A percentile compares a stretch with the other conserved stretches of the same genome.
These are phyloP conservation scores for Nicotiana knightiana DNA, from an alignment of 257 asterid species.

Conservation along the genomic window DNA sequence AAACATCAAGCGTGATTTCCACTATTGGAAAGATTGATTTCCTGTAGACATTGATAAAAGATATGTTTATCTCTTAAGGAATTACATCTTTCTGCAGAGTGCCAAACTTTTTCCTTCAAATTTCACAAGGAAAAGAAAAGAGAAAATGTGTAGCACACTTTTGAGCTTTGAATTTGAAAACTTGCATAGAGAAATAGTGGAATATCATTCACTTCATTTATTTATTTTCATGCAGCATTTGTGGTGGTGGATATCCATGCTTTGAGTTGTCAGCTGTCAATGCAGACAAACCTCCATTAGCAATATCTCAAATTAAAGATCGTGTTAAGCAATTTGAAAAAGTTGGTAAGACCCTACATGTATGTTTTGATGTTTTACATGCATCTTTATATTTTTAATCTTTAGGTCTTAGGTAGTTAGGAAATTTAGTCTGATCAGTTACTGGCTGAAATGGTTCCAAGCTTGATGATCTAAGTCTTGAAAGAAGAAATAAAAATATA, in stretches of 20 bases:
- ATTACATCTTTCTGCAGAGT: neutral
- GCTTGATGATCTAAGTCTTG: neutral
- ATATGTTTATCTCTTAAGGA: neutral
- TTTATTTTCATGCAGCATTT: slow-evolving; percentile 55
- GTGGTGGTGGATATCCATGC: slow-evolving; percentile 91
- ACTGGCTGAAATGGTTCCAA: neutral
- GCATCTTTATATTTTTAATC: neutral
- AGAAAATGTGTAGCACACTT: neutral
- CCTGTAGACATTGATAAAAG: neutral
- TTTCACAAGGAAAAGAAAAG: neutral
- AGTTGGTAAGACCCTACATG: slow-evolving; percentile 53
- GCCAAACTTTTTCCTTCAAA: neutral
- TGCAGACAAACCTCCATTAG: slow-evolving; percentile 94
- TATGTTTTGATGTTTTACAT: neutral
- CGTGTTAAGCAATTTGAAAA: slow-evolving; percentile 77
- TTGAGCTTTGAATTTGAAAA: neutral
- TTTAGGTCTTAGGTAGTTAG: neutral
- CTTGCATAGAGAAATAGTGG: neutral
- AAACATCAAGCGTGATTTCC: neutral
- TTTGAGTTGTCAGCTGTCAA: slow-evolving; percentile 89
- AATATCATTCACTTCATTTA: neutral
- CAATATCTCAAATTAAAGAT: slow-evolving; percentile 61
- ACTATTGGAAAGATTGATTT: neutral
- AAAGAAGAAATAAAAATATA: neutral
- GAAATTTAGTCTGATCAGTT: neutral